phyloP scores from a whole-genome alignment of 768 basidiomycete species.

The Clathrus columnatus region DNA sequence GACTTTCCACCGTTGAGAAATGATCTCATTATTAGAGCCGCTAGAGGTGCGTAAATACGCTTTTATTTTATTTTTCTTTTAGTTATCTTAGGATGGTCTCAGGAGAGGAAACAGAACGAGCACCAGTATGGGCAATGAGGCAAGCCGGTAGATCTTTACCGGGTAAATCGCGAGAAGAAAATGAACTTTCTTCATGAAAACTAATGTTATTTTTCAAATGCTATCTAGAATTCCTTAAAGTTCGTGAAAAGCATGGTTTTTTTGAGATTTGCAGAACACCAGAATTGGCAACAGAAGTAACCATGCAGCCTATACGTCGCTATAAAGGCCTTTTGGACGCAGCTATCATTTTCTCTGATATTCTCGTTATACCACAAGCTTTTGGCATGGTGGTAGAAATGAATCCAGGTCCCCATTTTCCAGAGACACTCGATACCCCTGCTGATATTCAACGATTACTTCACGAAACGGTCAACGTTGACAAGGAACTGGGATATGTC shows the following conservation, averaged over 20 bases:
- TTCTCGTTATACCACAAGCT: constrained; percentile 95
- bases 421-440: constrained; percentile 73
- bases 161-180: constrained; percentile 50
- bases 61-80: neutral
- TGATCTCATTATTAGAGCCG: constrained; percentile 83
- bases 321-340: constrained; percentile 86
- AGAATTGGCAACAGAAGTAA: constrained; percentile 79
- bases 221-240: constrained; percentile 74
- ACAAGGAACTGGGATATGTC: constrained; percentile 82
- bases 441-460: constrained; percentile 56
- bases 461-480: constrained; percentile 56
- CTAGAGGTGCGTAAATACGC: constrained; percentile 45
- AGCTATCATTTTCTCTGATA: constrained; percentile 96
- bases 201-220: neutral
- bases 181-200: neutral
- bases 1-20: constrained; percentile 73
- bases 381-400: constrained; percentile 94
- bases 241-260: constrained; percentile 83
- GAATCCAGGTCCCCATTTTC: constrained; percentile 87
- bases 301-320: constrained; percentile 87
- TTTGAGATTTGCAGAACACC: constrained; percentile 94
- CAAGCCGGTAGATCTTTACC: constrained; percentile 95
- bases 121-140: constrained; percentile 98
- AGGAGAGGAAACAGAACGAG: constrained; percentile 83
- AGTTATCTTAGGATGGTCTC: neutral